Evolutionary conservation across 768 basidiomycete genomes (phyloP).

Genomic region (Termitomyces sp.): DNA sequence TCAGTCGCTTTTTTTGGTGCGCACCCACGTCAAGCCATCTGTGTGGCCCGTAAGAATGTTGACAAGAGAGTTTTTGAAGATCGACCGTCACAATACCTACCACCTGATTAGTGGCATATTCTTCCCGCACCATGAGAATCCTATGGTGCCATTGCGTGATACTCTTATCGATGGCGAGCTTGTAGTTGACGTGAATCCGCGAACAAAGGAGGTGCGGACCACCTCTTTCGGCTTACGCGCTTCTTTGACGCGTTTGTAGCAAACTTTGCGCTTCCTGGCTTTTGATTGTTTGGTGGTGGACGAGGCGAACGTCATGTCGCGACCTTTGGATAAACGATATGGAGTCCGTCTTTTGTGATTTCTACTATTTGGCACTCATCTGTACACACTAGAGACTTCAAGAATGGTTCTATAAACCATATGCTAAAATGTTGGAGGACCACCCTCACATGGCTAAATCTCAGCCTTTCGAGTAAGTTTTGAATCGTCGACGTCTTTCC

Average conservation of each 20-base stretch:
- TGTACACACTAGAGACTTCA: constrained; percentile 60
- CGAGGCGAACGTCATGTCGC: constrained; percentile 81
- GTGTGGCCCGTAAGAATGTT: not conserved
- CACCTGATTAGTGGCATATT: constrained; percentile 69
- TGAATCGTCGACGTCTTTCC: not conserved
- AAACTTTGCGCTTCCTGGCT: constrained; percentile 75
- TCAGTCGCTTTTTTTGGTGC: constrained; percentile 73
- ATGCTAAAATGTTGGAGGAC: constrained; percentile 60
- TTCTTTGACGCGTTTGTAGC: constrained; percentile 38
- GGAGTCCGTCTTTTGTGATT: constrained; percentile 61
- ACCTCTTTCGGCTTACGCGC: not conserved
- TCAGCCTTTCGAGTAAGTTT: constrained; percentile 81
- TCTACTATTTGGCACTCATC: no score
- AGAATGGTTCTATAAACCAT: constrained; percentile 81
- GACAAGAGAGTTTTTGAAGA: constrained; percentile 38
- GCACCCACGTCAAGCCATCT: constrained; percentile 18
- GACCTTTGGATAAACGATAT: constrained; percentile 81
- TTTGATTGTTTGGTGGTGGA: constrained; percentile 93
- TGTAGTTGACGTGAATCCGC: constrained; percentile 83
- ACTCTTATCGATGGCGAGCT: constrained; percentile 93
- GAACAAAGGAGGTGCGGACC: constrained; percentile 53
- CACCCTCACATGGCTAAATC: constrained; percentile 58
- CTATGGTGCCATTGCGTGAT: constrained; percentile 60
- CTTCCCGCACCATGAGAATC: constrained; percentile 86
- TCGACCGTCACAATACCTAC: constrained; percentile 92